Evolutionary conservation across 1,284 basidiomycete species (phyloP), one percentile per base, ranked within the genome.

Genomic region (Omphalotus olearius): DNA sequence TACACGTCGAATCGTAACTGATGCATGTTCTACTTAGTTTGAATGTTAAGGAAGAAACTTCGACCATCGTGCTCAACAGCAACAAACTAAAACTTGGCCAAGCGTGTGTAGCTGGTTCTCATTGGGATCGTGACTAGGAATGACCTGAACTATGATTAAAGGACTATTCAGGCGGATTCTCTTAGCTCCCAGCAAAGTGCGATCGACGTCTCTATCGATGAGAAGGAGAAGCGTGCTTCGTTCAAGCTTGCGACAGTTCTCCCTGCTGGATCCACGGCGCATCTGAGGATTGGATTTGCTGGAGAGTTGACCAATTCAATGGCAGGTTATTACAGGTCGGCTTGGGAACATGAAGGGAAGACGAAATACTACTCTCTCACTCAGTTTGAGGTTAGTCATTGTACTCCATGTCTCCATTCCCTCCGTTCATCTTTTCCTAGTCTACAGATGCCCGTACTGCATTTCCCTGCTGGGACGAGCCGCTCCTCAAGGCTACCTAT

Each of bases 391-490:
- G 86, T 83, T 56, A 51, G 62, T 60, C 30, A 17, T 18, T 16
- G 11, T 10, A 18, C 26, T n/a, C 37, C n/a, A 14, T 38, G 11
- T 17, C n/a, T 18, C 40, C 4, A 7, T 26, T 20, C 2, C 17
- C 6, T 49, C 16, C 5, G n/a, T 35, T 23, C 16, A 48, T n/a
- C 62, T 61, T 55, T 70, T 74, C 50, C 1, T 71, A 98, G 84
- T 86, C 95, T 16, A 97, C 93, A 23, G 83, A 86, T 53, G 93
- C 93, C 4, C 77, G 94, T 53, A 76, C 82, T 47, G 85, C 87
- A 9, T 91, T 93, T 68, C 91, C 91, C 25, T 88, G 82, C 68
- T 98, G 91, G 91, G 96, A 98, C 66, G 94, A 98, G 67, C 96
- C 96, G 20, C 77, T 84, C 18, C 77, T 97, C 63, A 98, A 98